Conservation (phyloP, 2,329 filamentous ascomycete species). For the Fusarium buharicum region DNA sequence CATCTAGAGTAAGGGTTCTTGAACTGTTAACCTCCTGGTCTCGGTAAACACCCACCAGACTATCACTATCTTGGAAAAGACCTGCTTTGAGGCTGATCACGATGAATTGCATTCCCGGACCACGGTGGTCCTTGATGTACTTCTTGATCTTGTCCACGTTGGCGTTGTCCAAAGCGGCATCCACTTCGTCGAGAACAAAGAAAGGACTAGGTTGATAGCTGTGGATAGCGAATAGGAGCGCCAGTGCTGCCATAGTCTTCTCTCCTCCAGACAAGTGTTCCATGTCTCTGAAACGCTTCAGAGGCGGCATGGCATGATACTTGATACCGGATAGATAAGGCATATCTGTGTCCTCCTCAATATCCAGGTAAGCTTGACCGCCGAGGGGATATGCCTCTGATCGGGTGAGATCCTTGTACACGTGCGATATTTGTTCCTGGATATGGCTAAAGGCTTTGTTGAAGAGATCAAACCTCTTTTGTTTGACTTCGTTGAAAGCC, state of each 20-base stretch:
- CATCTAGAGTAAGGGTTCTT: constrained; percentile 91
- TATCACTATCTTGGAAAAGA: constrained; percentile 96
- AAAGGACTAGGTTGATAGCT: constrained; percentile 95
- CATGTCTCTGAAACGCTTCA: constrained; percentile 99
- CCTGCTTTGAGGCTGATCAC: constrained; percentile 97
- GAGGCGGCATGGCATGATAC: constrained; percentile 97
- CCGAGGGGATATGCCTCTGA: constrained; percentile 93
- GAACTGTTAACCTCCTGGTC: constrained; percentile 95
- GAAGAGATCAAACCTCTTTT: constrained; percentile 88
- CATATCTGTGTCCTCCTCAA: constrained; percentile 92
- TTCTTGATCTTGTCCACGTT: constrained; percentile 97
- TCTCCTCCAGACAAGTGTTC: constrained; percentile 96
- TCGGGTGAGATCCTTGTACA: constrained; percentile 95
- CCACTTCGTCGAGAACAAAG: constrained; percentile 97
- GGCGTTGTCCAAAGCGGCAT: constrained; percentile 96
- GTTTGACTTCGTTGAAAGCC: constrained; percentile 84
- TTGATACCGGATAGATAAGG: constrained; percentile 96
- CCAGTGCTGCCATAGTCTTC: constrained; percentile 97
- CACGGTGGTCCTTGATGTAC: constrained; percentile 93
- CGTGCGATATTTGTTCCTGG: constrained; percentile 89
- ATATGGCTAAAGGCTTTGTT: constrained; percentile 96
- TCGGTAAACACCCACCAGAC: constrained; percentile 92
- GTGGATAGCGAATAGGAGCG: constrained; percentile 96
- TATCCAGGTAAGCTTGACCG: constrained; percentile 87
- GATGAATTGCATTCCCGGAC: constrained; percentile 98